Evolutionary conservation across 2,329 filamentous ascomycete species (phyloP).

Genomic region (Cercospora canescens): DNA sequence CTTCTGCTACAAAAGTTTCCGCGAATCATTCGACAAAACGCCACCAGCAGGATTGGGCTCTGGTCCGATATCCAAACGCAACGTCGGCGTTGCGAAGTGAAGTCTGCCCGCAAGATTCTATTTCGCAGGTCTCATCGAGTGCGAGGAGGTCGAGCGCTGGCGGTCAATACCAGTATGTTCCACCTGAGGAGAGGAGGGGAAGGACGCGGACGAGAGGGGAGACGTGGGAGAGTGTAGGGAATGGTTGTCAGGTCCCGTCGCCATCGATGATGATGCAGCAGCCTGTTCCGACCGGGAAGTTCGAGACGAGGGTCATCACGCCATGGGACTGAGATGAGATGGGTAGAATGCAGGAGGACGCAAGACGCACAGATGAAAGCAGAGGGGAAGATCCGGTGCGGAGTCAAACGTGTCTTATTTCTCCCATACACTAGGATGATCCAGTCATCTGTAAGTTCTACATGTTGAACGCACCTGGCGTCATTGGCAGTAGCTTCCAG

Average conservation of each 20-base stretch:
- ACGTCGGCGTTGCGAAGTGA: neutral
- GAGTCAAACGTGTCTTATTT: neutral
- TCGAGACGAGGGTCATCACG: slow-evolving; percentile 9
- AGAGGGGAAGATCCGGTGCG: neutral
- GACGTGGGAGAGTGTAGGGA: neutral
- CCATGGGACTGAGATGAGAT: neutral
- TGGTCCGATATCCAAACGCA: neutral
- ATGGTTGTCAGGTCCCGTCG: neutral
- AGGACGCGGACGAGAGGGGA: slow-evolving; percentile 8
- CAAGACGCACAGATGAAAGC: neutral
- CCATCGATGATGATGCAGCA: neutral
- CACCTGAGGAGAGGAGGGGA: slow-evolving; percentile 10
- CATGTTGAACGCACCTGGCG: neutral
- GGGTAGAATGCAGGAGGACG: neutral
- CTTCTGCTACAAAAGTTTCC: neutral
- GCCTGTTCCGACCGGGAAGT: neutral
- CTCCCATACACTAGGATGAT: neutral
- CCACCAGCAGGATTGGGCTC: neutral
- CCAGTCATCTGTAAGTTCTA: slow-evolving; percentile 4
- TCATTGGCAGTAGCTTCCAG: slow-evolving; percentile 2
- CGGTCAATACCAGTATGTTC: neutral
- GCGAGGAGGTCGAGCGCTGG: neutral
- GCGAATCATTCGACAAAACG: neutral
- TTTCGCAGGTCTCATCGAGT: slow-evolving; percentile 10
- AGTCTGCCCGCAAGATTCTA: neutral